Percentiles rank a stretch among this genome's conserved stretches.
These are phyloP conservation scores for Penicillium lividum DNA, from an alignment of 495 filamentous ascomycete species.

Conservation along the genomic window DNA sequence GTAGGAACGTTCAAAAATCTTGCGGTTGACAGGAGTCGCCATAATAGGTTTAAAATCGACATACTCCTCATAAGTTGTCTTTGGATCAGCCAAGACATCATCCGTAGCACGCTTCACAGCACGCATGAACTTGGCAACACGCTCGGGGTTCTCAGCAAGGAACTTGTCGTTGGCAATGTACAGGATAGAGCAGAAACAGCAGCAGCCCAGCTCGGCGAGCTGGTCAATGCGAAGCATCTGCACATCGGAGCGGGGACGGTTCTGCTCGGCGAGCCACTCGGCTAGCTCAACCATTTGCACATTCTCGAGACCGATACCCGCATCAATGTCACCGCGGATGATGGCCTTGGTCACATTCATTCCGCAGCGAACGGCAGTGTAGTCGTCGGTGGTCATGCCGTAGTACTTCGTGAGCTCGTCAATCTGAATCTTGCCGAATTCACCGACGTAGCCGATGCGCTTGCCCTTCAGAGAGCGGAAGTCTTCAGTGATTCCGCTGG, in stretches of 20 bases:
- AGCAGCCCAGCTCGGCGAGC: constrained; percentile 70
- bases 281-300: constrained; percentile 74
- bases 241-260: constrained; percentile 60
- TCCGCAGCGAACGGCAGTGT: constrained; percentile 66
- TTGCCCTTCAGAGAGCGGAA: constrained; percentile 64
- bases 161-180: constrained; percentile 71
- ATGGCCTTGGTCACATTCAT: constrained; percentile 67
- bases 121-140: constrained; percentile 59
- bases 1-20: constrained; percentile 72
- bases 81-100: constrained; percentile 61
- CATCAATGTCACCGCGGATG: constrained; percentile 65
- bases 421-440: constrained; percentile 77
- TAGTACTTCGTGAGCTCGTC: constrained; percentile 73
- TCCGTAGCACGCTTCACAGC: constrained; percentile 68
- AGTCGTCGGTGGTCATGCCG: constrained; percentile 67
- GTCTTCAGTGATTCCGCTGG: constrained; percentile 65
- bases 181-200: constrained; percentile 74
- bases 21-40: constrained; percentile 62
- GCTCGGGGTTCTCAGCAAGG: constrained; percentile 58
- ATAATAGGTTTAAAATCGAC: constrained; percentile 68
- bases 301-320: constrained; percentile 71
- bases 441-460: constrained; percentile 70
- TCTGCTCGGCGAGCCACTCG: constrained; percentile 63
- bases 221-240: constrained; percentile 75
- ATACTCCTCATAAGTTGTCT: constrained; percentile 61